Conservation (phyloP, 176 grass and related monocot species). For the Oryza nivara region DNA sequence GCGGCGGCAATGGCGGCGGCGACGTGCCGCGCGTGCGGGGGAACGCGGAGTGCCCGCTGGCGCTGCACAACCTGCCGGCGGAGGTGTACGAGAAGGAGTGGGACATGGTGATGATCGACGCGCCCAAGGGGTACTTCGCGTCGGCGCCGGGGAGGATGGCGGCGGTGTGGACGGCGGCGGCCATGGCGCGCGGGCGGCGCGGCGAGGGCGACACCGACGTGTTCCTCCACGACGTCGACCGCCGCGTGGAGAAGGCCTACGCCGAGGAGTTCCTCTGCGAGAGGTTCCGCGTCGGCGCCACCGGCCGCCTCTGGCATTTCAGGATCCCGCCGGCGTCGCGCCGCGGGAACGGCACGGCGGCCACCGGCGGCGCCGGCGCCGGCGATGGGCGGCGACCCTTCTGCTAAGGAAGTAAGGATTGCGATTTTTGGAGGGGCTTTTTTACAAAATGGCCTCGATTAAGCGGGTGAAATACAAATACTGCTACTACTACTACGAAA, state of each 20-base stretch:
- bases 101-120: conserved; percentile 85
- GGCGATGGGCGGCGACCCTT: conserved; percentile 17
- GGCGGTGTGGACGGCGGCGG: conserved; percentile 66
- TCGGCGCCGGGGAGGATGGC: conserved; percentile 81
- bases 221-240: conserved; percentile 80
- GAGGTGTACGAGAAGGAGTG: conserved; percentile 73
- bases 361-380: not conserved
- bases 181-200: conserved; percentile 52
- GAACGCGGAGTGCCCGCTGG: conserved; percentile 57
- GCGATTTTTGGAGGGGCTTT: too few relatives aligned
- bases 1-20: not conserved
- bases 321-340: conserved; percentile 49
- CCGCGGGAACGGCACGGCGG: not conserved
- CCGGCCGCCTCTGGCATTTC: conserved; percentile 74
- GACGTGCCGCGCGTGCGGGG: not conserved
- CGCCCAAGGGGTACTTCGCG: conserved; percentile 69
- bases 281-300: conserved; percentile 37
- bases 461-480: not conserved
- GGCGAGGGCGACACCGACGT: conserved; percentile 68
- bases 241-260: conserved; percentile 66
- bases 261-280: conserved; percentile 79
- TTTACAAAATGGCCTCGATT: not conserved
- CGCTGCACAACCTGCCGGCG: conserved; percentile 59
- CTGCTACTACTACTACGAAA: too few relatives aligned
- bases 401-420: not conserved